Percentiles rank a stretch among this genome's conserved stretches.
These are phyloP conservation scores for Kondoa malvinella DNA, from an alignment of 768 basidiomycete species.

Conservation along the genomic window DNA sequence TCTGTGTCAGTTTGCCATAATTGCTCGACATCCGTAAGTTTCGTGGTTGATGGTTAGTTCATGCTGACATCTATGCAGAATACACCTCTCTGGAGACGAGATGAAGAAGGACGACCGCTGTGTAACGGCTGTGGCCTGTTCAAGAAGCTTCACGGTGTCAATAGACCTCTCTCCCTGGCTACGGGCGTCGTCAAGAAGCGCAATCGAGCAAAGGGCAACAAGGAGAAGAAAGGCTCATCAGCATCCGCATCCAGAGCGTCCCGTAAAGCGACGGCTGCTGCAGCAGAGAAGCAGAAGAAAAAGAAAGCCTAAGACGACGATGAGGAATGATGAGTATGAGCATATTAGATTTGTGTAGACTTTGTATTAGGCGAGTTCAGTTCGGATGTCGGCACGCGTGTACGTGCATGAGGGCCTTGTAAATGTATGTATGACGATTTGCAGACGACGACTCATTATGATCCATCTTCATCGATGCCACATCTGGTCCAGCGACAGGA, in stretches of 20 bases:
- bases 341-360: background rate
- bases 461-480: background rate
- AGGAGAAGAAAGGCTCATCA: conserved; percentile 18
- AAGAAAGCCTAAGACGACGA: background rate
- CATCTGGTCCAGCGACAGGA: background rate
- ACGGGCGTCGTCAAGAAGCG: conserved; percentile 28
- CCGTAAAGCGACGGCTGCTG: background rate
- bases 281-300: background rate
- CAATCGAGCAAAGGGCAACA: conserved; percentile 19
- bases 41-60: background rate
- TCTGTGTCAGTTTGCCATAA: conserved; percentile 19
- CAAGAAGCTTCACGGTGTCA: conserved; percentile 27
- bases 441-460: no score
- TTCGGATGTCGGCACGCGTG: no score
- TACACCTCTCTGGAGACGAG: conserved; percentile 29
- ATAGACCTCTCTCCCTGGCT: conserved; percentile 25
- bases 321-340: background rate
- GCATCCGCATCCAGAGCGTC: conserved; percentile 1
- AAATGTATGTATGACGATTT: no score
- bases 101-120: conserved; percentile 25
- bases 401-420: no score
- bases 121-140: conserved; percentile 30
- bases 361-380: no score
- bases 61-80: conserved; percentile 13
- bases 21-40: conserved; percentile 24